Base-by-base conservation (phyloP, 2,329 filamentous ascomycete species). In the Botrytis pseudocinerea region DNA sequence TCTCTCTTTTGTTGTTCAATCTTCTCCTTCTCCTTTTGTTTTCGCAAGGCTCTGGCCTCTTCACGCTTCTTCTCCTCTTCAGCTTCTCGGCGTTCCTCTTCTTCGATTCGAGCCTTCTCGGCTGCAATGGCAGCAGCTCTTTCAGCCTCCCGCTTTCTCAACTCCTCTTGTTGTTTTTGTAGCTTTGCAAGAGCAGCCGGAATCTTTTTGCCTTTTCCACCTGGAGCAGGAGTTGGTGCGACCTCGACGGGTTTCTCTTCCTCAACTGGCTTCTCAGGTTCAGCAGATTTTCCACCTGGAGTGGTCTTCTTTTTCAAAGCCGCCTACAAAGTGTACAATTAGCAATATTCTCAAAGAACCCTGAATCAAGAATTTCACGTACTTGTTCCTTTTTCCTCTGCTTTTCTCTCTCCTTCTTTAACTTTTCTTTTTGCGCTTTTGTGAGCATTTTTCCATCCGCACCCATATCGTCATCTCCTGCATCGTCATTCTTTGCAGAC, bases 391-490 rank as follows among this genome's bases (percentile, higher is more conserved):
- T 99, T 86, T 99, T 99, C 78, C 95, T 89, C 85, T 96, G 93
- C 90, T 99, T 99, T 86, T 99, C 96, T 75, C 94, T 91, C 85
- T 99, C 96, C 85, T 98, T 99, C 88, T 95, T 98, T 80, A 95
- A 87, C 84, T 94, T 97, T 83, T 99, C 96, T 86, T 99, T 99
- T 85, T 99, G 95, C 73, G 97, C 96, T 89, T 98, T 99, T 57
- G 94, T 97, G 85, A 98, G 90, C 66, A 98, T 87, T 72, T 90
- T 89, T 62, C 91, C 91, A 74, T 85, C 85, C 6, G 86, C 87
- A 12, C 82, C 89, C 18, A 84, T 86, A 28, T 86, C 86, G 9
- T 85, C 87, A 38, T 84, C 86, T 25, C 83, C 82, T 65, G 83
- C 82, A 69, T 85, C 82, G 28, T 83, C 81, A 61, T 83, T 82